Evolutionary conservation across 345 rosid species (phyloP).

Genomic region (Citrus inodora): DNA sequence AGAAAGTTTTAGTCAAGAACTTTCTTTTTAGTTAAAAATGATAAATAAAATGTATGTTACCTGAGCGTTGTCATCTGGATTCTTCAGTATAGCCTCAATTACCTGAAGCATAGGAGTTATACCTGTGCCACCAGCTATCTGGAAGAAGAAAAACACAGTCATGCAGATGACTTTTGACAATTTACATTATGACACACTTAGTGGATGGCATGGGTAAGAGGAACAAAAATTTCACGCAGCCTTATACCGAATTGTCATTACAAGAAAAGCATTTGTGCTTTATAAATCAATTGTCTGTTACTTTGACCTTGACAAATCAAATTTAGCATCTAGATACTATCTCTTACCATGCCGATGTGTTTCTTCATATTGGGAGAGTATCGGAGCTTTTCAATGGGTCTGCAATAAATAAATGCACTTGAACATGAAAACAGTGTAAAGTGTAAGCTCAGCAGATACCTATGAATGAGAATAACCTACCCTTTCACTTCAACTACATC

Average conservation of each 20-base stretch:
- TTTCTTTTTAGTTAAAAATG: not conserved
- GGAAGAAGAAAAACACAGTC: conserved; percentile 12
- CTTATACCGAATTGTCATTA: not conserved
- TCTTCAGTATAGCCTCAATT: conserved; percentile 82
- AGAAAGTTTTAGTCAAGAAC: not conserved
- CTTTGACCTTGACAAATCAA: not conserved
- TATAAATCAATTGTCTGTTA: not conserved
- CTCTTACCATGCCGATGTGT: conserved; percentile 89
- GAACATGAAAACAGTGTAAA: not conserved
- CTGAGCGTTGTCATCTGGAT: conserved; percentile 90
- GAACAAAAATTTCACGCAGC: not conserved
- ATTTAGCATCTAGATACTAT: conserved; percentile 17
- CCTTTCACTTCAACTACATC: conserved; percentile 92
- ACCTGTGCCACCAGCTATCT: conserved; percentile 97
- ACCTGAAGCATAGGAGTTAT: conserved; percentile 98
- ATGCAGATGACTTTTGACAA: not conserved
- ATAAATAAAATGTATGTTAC: conserved; percentile 27
- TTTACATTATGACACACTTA: not conserved
- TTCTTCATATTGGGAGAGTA: conserved; percentile 95
- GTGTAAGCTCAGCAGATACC: not conserved
- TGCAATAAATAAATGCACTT: conserved; percentile 38
- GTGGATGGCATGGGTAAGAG: not conserved
- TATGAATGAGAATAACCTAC: conserved; percentile 29
- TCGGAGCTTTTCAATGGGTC: conserved; percentile 89
- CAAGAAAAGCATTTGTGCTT: not conserved